Percentiles rank a stretch among this genome's conserved stretches.
Conservation (phyloP, 768 basidiomycete species). For the Xerocomellus chrysenteron region DNA sequence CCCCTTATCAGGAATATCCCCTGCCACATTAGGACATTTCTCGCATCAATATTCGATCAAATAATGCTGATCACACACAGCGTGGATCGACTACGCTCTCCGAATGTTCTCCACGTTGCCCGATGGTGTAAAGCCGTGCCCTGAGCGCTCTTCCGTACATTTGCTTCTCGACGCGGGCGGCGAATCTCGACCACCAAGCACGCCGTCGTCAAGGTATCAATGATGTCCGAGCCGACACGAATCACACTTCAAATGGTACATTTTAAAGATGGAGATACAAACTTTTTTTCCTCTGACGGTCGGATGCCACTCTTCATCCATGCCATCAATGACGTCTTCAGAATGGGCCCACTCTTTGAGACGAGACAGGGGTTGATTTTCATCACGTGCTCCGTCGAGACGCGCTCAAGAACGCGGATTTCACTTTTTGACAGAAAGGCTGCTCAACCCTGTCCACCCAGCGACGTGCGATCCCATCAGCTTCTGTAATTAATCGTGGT, state of each 20-base stretch:
- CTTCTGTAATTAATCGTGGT: slow-evolving; percentile 12
- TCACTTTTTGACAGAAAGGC: background rate
- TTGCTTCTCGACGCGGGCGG: background rate
- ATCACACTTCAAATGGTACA: background rate
- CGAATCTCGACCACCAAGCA: background rate
- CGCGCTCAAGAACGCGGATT: background rate
- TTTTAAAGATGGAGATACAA: background rate
- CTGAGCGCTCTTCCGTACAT: no score
- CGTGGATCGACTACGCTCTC: background rate
- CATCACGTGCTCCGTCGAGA: slow-evolving; percentile 6
- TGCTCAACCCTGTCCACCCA: background rate
- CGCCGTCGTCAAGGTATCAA: background rate
- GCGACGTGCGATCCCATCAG: slow-evolving; percentile 21
- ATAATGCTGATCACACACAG: slow-evolving; percentile 3
- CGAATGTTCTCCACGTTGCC: background rate
- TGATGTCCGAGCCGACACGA: background rate
- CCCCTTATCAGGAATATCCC: slow-evolving; percentile 8
- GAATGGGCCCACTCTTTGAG: no score
- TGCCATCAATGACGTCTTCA: background rate
- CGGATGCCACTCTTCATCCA: background rate
- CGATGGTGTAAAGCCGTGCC: background rate
- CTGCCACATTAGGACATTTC: background rate
- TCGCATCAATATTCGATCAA: slow-evolving; percentile 6
- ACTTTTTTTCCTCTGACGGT: background rate
- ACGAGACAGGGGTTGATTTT: slow-evolving; percentile 15